phyloP scores from a whole-genome alignment of 83 land plant species.

The Picea abies region DNA sequence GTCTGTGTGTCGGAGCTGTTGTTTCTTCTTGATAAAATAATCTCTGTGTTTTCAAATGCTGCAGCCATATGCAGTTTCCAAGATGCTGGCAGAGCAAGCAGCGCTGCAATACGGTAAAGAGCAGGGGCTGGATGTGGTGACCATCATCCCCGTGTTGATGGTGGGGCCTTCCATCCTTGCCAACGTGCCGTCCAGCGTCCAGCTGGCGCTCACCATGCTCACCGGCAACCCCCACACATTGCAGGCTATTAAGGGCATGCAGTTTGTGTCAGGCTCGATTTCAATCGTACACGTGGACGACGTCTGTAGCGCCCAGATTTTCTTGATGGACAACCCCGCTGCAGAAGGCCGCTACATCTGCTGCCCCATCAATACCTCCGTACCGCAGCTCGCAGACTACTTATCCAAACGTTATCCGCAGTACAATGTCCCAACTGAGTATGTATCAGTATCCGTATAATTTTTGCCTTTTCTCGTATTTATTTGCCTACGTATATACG shows the following conservation, averaged over 20 bases:
- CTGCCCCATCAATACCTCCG: slow-evolving; percentile 31
- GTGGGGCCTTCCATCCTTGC: slow-evolving; percentile 38
- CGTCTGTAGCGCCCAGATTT: slow-evolving; percentile 49
- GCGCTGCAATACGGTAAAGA: slow-evolving; percentile 42
- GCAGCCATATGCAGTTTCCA: slow-evolving; percentile 41
- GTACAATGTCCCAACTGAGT: slow-evolving; percentile 44
- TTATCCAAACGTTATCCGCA: slow-evolving; percentile 47
- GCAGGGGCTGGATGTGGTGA: slow-evolving; percentile 35
- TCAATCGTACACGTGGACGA: slow-evolving; percentile 51
- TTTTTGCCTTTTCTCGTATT: neutral
- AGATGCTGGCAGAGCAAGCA: slow-evolving; percentile 41
- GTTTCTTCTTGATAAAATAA: too few species aligned
- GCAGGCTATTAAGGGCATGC: slow-evolving; percentile 40
- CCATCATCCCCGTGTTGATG: slow-evolving; percentile 39
- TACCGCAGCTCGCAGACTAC: slow-evolving; percentile 48
- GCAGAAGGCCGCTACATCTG: slow-evolving; percentile 50
- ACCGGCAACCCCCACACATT: slow-evolving; percentile 18
- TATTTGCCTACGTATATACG: neutral
- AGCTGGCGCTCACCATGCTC: slow-evolving; percentile 23
- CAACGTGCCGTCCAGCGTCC: slow-evolving; percentile 30
- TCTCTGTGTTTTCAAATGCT: too few species aligned
- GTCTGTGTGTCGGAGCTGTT: too few species aligned
- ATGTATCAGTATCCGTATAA: neutral
- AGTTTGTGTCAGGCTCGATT: slow-evolving; percentile 42
- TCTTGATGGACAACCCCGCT: slow-evolving; percentile 41